Percentiles rank a stretch among this genome's conserved stretches.
Conservation (phyloP, 257 asterid genomes). For the Agastache rugosa region DNA sequence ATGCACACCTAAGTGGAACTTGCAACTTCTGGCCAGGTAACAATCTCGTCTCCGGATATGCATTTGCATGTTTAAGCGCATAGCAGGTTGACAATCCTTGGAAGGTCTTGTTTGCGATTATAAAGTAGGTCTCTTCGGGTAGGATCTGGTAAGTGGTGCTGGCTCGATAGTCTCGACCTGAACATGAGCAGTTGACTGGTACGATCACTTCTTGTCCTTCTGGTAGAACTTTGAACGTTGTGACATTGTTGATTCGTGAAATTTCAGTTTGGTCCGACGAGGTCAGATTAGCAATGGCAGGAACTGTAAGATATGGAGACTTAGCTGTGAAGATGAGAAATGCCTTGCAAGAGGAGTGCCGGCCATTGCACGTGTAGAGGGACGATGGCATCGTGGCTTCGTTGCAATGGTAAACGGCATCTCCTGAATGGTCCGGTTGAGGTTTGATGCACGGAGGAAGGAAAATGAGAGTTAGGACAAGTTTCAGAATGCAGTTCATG, state of each 20-base stretch:
- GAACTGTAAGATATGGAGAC: conserved; percentile 49
- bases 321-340: conserved; percentile 58
- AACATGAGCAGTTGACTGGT: conserved; percentile 63
- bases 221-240: conserved; percentile 41
- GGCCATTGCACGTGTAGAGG: conserved; percentile 53
- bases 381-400: conserved; percentile 28
- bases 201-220: conserved; percentile 47
- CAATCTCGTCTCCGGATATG: conserved; percentile 24
- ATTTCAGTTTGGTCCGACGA: conserved; percentile 48
- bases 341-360: conserved; percentile 49
- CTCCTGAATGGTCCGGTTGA: conserved; percentile 59
- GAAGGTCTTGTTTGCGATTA: conserved; percentile 54
- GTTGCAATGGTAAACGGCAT: conserved; percentile 40
- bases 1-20: conserved; percentile 65
- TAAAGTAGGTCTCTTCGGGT: conserved; percentile 39
- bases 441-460: conserved; percentile 36
- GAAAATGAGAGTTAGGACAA: conserved; percentile 29
- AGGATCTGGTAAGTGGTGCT: conserved; percentile 42
- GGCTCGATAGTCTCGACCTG: conserved; percentile 48
- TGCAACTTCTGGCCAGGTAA: conserved; percentile 40
- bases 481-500: conserved; percentile 43
- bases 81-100: conserved; percentile 63
- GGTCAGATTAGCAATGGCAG: conserved; percentile 51
- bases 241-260: conserved; percentile 47
- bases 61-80: conserved; percentile 37